Percentiles rank a stretch among this genome's conserved stretches.
These are phyloP conservation scores for Elongisporangium anandrum DNA, from an alignment of 352 stramenopile species.

Conservation along the genomic window DNA sequence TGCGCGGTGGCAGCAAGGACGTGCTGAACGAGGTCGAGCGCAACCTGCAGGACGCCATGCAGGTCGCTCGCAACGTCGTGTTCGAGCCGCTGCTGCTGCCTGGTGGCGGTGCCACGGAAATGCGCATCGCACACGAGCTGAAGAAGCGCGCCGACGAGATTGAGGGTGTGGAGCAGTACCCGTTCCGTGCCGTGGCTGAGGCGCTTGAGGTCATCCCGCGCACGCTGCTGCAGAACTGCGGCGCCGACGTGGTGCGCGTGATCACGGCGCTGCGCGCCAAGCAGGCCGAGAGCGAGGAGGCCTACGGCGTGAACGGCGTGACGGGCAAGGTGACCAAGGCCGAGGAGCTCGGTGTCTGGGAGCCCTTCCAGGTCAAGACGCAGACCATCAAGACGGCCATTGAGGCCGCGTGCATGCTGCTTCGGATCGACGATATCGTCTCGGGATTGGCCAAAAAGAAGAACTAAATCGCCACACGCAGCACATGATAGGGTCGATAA, in stretches of 20 bases:
- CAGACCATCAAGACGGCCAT: constrained; percentile 99
- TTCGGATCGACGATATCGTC: constrained; percentile 99
- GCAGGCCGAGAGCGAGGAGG: constrained; percentile 78
- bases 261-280: constrained; percentile 97
- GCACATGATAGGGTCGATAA: constrained; percentile 8
- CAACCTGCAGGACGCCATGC: constrained; percentile 99
- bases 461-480: constrained; percentile 31
- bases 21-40: constrained; percentile 99
- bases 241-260: constrained; percentile 97
- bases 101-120: constrained; percentile 96
- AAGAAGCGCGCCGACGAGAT: constrained; percentile 88
- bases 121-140: constrained; percentile 96
- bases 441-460: constrained; percentile 97
- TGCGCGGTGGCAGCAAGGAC: constrained; percentile 98
- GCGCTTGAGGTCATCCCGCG: constrained; percentile 99
- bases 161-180: constrained; percentile 96
- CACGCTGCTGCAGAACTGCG: constrained; percentile 99
- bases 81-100: constrained; percentile 97
- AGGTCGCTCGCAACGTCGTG: constrained; percentile 99
- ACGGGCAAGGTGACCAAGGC: constrained; percentile 93
- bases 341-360: constrained; percentile 96
- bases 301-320: constrained; percentile 79
- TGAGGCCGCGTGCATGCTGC: constrained; percentile 96
- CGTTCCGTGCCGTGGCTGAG: constrained; percentile 96
- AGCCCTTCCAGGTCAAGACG: constrained; percentile 99